These are phyloP conservation scores for Zygoascus tannicola DNA, from an alignment of 805 yeast genomes.

Conservation along the genomic window DNA sequence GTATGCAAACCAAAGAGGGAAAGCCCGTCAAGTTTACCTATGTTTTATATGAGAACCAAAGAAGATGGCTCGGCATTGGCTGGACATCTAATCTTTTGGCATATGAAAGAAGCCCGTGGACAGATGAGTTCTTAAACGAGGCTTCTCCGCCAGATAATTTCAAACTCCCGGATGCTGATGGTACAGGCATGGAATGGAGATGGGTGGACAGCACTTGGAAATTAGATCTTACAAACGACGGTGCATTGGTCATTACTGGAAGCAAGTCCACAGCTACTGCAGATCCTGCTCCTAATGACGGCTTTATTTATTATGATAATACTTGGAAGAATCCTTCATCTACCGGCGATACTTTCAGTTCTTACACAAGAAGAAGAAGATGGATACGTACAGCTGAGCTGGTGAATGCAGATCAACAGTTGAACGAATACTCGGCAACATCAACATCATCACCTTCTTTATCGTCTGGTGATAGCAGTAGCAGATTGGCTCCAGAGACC, in stretches of 20 bases:
- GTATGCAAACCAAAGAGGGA: constrained; percentile 26
- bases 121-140: constrained; percentile 90
- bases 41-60: constrained; percentile 87
- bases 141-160: constrained; percentile 68
- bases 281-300: constrained; percentile 67
- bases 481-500: background rate
- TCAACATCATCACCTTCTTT: background rate
- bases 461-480: background rate
- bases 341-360: constrained; percentile 69
- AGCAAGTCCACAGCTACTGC: constrained; percentile 36
- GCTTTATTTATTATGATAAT: constrained; percentile 81
- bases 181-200: constrained; percentile 72
- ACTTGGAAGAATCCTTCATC: constrained; percentile 89
- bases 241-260: constrained; percentile 60
- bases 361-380: constrained; percentile 87
- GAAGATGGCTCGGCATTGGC: constrained; percentile 96
- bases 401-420: constrained; percentile 9
- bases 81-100: constrained; percentile 91
- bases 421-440: background rate
- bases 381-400: constrained; percentile 83
- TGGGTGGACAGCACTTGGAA: constrained; percentile 96
- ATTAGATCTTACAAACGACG: constrained; percentile 80
- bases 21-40: constrained; percentile 75
- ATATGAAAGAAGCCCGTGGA: constrained; percentile 94
- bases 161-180: constrained; percentile 64